Conservation (phyloP, 177 flowering plant species). For the Tripterygium wilfordii region DNA sequence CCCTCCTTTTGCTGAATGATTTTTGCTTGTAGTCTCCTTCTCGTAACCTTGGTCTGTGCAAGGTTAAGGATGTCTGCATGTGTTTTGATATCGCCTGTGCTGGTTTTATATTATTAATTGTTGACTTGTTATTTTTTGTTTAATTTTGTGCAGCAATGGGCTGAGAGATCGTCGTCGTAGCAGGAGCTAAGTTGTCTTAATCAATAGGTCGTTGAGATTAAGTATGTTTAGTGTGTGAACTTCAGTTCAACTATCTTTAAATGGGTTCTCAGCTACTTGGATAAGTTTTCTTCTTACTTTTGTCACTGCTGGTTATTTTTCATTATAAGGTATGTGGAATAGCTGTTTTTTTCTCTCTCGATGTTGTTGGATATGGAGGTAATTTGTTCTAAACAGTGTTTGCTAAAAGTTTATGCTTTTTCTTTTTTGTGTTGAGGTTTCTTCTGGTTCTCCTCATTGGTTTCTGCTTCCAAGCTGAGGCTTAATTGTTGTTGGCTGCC, state of each 20-base stretch:
- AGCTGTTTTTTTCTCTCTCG: constrained; percentile 15
- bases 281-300: constrained; percentile 50
- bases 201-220: constrained; percentile 17
- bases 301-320: constrained; percentile 19
- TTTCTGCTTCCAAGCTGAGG: constrained; percentile 61
- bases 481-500: constrained; percentile 37
- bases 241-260: constrained; percentile 37
- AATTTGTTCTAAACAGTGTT: not conserved
- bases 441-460: constrained; percentile 63
- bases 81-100: too few relatives aligned
- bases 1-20: not conserved
- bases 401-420: constrained; percentile 37
- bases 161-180: constrained; percentile 59
- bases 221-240: constrained; percentile 34
- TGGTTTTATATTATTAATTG: not conserved
- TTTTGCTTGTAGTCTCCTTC: too few relatives aligned
- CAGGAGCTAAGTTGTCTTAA: constrained; percentile 50
- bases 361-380: constrained; percentile 5
- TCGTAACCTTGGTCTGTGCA: too few relatives aligned
- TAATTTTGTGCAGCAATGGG: constrained; percentile 45
- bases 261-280: constrained; percentile 55
- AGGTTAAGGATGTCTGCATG: too few relatives aligned
- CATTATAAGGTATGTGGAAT: constrained; percentile 9
- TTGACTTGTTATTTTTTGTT: not conserved
- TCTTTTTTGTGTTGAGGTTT: constrained; percentile 65